Conservation (phyloP, 768 basidiomycete species). For the Naganishia antarctica region DNA sequence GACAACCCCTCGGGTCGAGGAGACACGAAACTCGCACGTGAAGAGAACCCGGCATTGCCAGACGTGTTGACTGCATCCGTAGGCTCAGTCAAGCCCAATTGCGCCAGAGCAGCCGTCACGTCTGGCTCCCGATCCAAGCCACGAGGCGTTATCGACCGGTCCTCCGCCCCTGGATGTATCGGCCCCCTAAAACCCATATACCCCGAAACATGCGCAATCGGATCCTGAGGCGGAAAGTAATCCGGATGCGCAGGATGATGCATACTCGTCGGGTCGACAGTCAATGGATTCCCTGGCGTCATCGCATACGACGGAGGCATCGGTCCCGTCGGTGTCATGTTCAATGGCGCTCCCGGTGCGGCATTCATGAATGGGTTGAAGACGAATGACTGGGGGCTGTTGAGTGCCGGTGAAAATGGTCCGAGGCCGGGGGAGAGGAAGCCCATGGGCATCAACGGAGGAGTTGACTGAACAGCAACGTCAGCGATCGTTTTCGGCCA, state of each 20-base stretch:
- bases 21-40: slow-evolving; percentile 24
- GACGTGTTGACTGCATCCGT: not conserved
- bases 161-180: not conserved
- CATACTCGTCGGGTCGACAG: not conserved
- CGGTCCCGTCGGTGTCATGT: slow-evolving; percentile 25
- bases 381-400: slow-evolving; percentile 34
- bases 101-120: slow-evolving; percentile 2
- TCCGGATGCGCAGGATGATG: slow-evolving; percentile 24
- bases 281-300: slow-evolving; percentile 22
- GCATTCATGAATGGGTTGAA: slow-evolving; percentile 60
- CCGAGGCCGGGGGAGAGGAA: slow-evolving; percentile 50
- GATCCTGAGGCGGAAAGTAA: slow-evolving; percentile 25
- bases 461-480: slow-evolving; percentile 43
- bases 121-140: not conserved
- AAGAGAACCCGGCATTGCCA: slow-evolving; percentile 1
- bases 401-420: slow-evolving; percentile 69
- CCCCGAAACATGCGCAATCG: slow-evolving; percentile 6
- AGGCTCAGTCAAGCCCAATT: not conserved
- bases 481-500: slow-evolving; percentile 49
- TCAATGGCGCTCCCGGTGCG: slow-evolving; percentile 60
- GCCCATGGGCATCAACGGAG: slow-evolving; percentile 50
- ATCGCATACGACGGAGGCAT: slow-evolving; percentile 18
- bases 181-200: not conserved
- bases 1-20: slow-evolving; percentile 15
- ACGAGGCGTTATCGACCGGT: not conserved